Conservation (phyloP, 2,329 filamentous ascomycete species). For the Fusarium nelsonii region DNA sequence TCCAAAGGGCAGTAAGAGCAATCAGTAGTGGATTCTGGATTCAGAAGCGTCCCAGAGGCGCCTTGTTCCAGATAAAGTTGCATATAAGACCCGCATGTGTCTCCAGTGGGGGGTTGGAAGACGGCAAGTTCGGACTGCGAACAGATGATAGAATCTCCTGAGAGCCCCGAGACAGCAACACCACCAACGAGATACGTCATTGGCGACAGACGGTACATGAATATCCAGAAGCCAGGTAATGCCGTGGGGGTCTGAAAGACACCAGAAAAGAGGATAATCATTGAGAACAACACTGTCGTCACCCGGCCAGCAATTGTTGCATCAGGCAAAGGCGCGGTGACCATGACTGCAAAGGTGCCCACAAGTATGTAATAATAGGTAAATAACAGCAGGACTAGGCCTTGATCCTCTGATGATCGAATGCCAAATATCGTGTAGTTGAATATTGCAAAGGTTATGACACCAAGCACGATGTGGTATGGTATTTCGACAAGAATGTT, state of each 20-base stretch:
- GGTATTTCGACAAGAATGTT: constrained; percentile 80
- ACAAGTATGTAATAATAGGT: constrained; percentile 77
- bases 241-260: constrained; percentile 70
- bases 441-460: constrained; percentile 73
- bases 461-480: constrained; percentile 73
- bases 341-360: constrained; percentile 78
- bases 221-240: constrained; percentile 80
- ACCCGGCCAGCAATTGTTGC: constrained; percentile 75
- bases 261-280: constrained; percentile 72
- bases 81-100: constrained; percentile 8
- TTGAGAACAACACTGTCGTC: constrained; percentile 63
- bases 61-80: neutral
- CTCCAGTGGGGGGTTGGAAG: neutral
- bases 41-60: neutral
- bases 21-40: neutral
- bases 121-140: constrained; percentile 7
- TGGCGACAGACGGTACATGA: constrained; percentile 67
- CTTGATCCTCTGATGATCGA: constrained; percentile 67
- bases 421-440: constrained; percentile 72
- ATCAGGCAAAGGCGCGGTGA: constrained; percentile 76
- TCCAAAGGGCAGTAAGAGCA: constrained; percentile 7
- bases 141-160: neutral
- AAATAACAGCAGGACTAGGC: constrained; percentile 73
- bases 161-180: neutral
- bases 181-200: constrained; percentile 16